Evolutionary conservation across 768 basidiomycete species (phyloP), one percentile per base, ranked within the genome.

Genomic region (Panaeolus cyanescens): DNA sequence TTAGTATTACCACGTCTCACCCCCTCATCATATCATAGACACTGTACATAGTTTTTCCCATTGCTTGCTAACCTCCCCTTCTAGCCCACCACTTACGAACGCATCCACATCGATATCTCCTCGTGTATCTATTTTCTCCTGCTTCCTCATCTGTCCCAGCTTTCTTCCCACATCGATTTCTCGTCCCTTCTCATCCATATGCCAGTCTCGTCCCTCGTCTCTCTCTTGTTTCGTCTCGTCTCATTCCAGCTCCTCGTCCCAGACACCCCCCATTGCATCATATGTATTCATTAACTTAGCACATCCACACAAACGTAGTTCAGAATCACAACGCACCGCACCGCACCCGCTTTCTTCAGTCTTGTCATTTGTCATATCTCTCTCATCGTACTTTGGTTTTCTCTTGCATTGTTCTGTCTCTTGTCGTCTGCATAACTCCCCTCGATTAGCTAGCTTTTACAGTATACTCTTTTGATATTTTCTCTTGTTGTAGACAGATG

Each of bases 241-340:
- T n/a, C 19, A n/a, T n/a, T n/a, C n/a, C n/a, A 17, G 22, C 8
- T 40, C n/a, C 5, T 20, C 6, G 8, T 10, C 10, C 25, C 1
- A 28, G 3, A 22, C 45, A 7, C 33, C 7, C 33, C 13, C 13
- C 13, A 50, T n/a, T 50, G 45, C 45, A 50, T 50, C 15, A 50
- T 50, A 25, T 50, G 45, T 50, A 28, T 50, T 50, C 45, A 30
- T 50, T 50, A 50, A 50, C 45, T 50, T 50, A 50, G 22, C 45
- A 25, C 45, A 28, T 28, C 25, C 22, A 28, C 25, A 28, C 22
- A 3, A 9, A 28, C 39, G 22, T 20, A 40, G 5, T 10, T 15
- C 25, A 30, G 12, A 22, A 5, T 15, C 25, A 30, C 25, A 22
- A 5, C 13, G 37, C 37, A 39, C 45, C 3, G 22, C 45, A 28